Evolutionary conservation across 2,329 filamentous ascomycete genomes (phyloP).

Genomic region (Colletotrichum lentis): DNA sequence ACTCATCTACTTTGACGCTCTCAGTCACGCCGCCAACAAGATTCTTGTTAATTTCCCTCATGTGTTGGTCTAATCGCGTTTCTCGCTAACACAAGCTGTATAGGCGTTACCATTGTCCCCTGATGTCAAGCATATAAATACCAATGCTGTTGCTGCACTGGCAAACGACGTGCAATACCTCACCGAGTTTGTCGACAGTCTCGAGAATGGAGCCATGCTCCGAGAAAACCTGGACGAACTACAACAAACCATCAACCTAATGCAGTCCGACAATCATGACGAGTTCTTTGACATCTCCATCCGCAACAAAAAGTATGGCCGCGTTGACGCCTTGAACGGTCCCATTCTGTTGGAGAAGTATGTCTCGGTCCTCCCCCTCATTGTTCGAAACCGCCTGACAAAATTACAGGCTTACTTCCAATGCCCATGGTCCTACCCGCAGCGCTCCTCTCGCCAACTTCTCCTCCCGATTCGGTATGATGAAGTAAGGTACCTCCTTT

Average conservation of each 20-base stretch:
- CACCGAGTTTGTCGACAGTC: conserved; percentile 82
- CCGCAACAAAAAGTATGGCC: conserved; percentile 90
- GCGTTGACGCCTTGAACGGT: conserved; percentile 90
- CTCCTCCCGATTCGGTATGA: conserved; percentile 78
- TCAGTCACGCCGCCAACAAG: conserved; percentile 87
- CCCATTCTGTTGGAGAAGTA: conserved; percentile 92
- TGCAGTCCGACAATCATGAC: conserved; percentile 89
- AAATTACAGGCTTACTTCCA: conserved; percentile 66
- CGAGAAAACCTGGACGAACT: conserved; percentile 91
- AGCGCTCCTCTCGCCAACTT: conserved; percentile 74
- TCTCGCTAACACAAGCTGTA: background rate
- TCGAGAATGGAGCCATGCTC: conserved; percentile 86
- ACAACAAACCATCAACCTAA: conserved; percentile 87
- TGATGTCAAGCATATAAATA: conserved; percentile 85
- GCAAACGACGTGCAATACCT: conserved; percentile 86
- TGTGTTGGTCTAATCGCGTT: background rate
- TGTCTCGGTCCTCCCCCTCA: conserved; percentile 39
- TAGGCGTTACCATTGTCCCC: conserved; percentile 78
- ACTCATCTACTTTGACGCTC: conserved; percentile 95
- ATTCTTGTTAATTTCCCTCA: conserved; percentile 68
- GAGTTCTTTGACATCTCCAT: conserved; percentile 95
- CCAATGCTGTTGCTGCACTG: conserved; percentile 81
- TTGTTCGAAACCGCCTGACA: conserved; percentile 41
- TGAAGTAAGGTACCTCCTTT: conserved; percentile 48
- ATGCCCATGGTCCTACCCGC: conserved; percentile 65